phyloP scores from a whole-genome alignment of 176 grass and related monocot species.

The Tuctoria greenei region DNA sequence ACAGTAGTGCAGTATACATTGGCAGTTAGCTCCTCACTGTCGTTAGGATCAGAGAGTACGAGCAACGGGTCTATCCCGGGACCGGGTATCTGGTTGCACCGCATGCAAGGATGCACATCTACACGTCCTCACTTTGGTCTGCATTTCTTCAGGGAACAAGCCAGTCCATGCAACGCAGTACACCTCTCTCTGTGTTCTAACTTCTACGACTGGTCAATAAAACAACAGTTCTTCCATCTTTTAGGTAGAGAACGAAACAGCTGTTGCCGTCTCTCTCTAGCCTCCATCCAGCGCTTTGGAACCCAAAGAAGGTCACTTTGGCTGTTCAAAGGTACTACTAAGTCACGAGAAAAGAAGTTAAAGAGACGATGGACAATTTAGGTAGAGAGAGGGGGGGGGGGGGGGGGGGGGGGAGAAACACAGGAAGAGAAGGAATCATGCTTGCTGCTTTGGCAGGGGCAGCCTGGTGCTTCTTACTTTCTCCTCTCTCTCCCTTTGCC shows the following conservation, averaged over 20 bases:
- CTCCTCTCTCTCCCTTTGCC: slow-evolving; percentile 16
- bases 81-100: slow-evolving; percentile 10
- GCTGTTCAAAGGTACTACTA: slow-evolving; percentile 46
- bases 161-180: slow-evolving; percentile 5
- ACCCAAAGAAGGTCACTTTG: slow-evolving; percentile 44
- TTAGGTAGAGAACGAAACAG: slow-evolving; percentile 37
- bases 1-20: too few species aligned
- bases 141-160: slow-evolving; percentile 22
- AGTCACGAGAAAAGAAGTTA: slow-evolving; percentile 59
- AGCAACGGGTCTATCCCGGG: slow-evolving; percentile 12
- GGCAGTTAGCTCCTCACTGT: not conserved
- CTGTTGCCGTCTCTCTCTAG: not conserved
- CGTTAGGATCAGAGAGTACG: slow-evolving; percentile 3
- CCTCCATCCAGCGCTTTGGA: slow-evolving; percentile 44
- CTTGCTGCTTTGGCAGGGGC: slow-evolving; percentile 46
- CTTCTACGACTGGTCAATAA: slow-evolving; percentile 42
- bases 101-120: slow-evolving; percentile 23
- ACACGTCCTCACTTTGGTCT: slow-evolving; percentile 39
- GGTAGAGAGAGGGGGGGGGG: slow-evolving; percentile 26
- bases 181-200: not conserved
- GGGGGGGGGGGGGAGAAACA: not conserved
- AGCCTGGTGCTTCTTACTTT: slow-evolving; percentile 1
- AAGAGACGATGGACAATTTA: slow-evolving; percentile 35
- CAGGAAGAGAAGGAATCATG: slow-evolving; percentile 41
- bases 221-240: slow-evolving; percentile 25